phyloP scores from a whole-genome alignment of 225 moss, liverwort and hornwort species.

The Anthoceros angustus region DNA sequence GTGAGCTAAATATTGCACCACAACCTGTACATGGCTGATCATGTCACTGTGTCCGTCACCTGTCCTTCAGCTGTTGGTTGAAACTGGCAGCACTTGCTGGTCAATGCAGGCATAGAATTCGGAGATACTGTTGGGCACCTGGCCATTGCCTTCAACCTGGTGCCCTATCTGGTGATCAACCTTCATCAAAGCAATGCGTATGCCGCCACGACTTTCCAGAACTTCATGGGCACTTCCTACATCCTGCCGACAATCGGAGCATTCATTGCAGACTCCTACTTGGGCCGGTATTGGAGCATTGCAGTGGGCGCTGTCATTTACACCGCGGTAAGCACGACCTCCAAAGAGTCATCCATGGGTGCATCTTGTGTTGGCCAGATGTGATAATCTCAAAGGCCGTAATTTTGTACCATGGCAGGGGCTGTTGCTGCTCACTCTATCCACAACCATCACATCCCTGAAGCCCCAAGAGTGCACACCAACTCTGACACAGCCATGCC shows the following conservation, averaged over 20 bases:
- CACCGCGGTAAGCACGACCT: slow-evolving; percentile 17
- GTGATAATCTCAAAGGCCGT: not conserved
- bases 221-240: slow-evolving; percentile 37
- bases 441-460: slow-evolving; percentile 5
- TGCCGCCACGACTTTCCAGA: slow-evolving; percentile 24
- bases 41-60: no score
- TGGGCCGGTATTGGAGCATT: slow-evolving; percentile 44
- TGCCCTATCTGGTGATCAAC: slow-evolving; percentile 30
- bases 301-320: slow-evolving; percentile 17
- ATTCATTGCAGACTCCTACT: slow-evolving; percentile 41
- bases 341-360: not conserved
- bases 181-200: slow-evolving; percentile 32
- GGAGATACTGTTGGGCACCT: slow-evolving; percentile 32
- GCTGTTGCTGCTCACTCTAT: slow-evolving; percentile 10
- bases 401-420: slow-evolving; percentile 9
- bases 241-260: slow-evolving; percentile 33
- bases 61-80: no score
- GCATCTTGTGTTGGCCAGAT: not conserved
- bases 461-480: slow-evolving; percentile 14
- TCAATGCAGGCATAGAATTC: slow-evolving; percentile 15
- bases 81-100: not conserved
- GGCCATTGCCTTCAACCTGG: slow-evolving; percentile 27
- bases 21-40: no score
- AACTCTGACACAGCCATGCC: not conserved
- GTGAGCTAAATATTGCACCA: no score